A percentile compares a stretch with the other conserved stretches of the same genome.
Conservation (phyloP, 2,329 filamentous ascomycete species). For the Fonsecaea nubica region DNA sequence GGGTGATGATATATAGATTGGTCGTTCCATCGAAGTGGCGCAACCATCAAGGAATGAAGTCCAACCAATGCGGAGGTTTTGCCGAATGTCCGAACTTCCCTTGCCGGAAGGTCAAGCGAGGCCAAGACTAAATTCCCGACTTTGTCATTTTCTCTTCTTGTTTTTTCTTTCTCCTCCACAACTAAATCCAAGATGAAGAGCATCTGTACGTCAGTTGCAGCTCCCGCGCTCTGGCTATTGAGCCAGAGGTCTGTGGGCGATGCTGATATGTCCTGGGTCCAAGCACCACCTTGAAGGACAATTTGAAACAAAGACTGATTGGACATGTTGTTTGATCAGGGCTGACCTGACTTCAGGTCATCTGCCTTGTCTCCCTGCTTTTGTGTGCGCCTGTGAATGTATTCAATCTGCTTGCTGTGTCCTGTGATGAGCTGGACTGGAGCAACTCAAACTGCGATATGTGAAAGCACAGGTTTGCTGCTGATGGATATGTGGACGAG, state of each 20-base stretch:
- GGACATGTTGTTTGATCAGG: conserved; percentile 36
- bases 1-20: conserved; percentile 14
- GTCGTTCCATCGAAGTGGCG: conserved; percentile 17
- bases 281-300: conserved; percentile 41
- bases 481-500: background rate
- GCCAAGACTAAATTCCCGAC: conserved; percentile 13
- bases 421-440: background rate
- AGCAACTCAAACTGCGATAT: background rate
- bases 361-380: background rate
- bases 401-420: background rate
- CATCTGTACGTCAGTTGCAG: conserved; percentile 36
- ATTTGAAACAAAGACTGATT: conserved; percentile 40
- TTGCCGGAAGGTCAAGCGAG: conserved; percentile 24
- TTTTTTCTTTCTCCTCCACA: conserved; percentile 38
- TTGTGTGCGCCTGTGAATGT: background rate
- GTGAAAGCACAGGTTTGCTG: background rate
- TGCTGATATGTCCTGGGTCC: conserved; percentile 42
- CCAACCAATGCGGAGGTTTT: conserved; percentile 33
- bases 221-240: conserved; percentile 36
- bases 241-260: conserved; percentile 41
- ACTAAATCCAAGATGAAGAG: conserved; percentile 43
- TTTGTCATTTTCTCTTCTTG: background rate
- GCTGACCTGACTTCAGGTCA: background rate
- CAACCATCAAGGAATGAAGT: conserved; percentile 33
- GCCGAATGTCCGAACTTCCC: conserved; percentile 13